Conservation (phyloP, 2,329 filamentous ascomycete genomes). For the Coniochaeta prunicola region DNA sequence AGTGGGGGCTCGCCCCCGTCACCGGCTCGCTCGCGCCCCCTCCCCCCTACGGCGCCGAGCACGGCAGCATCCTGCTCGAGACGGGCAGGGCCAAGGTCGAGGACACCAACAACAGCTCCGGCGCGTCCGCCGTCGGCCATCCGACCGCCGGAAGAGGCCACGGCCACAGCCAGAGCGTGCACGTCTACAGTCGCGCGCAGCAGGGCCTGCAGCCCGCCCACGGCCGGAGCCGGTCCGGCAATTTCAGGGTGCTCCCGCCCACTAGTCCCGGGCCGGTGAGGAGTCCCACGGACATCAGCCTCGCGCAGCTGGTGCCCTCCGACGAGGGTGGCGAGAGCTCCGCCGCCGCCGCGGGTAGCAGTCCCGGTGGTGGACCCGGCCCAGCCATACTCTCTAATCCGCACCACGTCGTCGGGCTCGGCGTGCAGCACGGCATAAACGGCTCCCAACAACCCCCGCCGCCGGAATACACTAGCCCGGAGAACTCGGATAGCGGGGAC, state of each 20-base stretch:
- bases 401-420: slow-evolving; percentile 26
- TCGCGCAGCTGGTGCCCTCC: slow-evolving; percentile 71
- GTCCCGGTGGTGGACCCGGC: slow-evolving; percentile 18
- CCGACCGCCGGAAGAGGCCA: slow-evolving; percentile 27
- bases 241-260: slow-evolving; percentile 66
- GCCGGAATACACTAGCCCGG: slow-evolving; percentile 63
- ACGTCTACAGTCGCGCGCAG: slow-evolving; percentile 24
- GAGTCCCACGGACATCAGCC: slow-evolving; percentile 91
- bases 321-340: slow-evolving; percentile 68
- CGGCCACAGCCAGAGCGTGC: slow-evolving; percentile 39
- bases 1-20: slow-evolving; percentile 96
- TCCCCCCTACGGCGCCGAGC: slow-evolving; percentile 93
- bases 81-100: slow-evolving; percentile 60
- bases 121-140: slow-evolving; percentile 6
- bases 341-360: slow-evolving; percentile 36
- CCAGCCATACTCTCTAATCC: slow-evolving; percentile 14
- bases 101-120: slow-evolving; percentile 22
- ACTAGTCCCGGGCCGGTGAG: slow-evolving; percentile 83
- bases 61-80: slow-evolving; percentile 91
- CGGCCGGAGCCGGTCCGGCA: slow-evolving; percentile 68
- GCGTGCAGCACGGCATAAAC: slow-evolving; percentile 35
- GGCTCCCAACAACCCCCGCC: slow-evolving; percentile 55
- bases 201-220: slow-evolving; percentile 54
- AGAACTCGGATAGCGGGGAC: slow-evolving; percentile 51
- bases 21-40: slow-evolving; percentile 91